These are phyloP conservation scores for Colletotrichum endophyticum DNA, from an alignment of 2,329 filamentous ascomycete species.

Conservation along the genomic window DNA sequence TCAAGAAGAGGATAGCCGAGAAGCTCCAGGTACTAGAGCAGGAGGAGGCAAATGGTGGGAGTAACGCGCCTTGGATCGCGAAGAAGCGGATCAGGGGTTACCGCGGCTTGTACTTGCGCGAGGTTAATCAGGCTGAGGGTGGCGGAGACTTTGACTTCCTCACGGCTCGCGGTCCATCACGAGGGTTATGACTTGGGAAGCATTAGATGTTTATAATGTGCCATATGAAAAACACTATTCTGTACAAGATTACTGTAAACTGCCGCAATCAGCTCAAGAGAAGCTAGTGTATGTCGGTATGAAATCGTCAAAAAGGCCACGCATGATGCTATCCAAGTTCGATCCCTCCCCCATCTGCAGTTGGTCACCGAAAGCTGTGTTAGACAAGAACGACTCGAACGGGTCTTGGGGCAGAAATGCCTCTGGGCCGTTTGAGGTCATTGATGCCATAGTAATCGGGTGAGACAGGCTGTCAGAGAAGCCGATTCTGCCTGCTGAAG, in stretches of 20 bases:
- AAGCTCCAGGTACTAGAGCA: constrained; percentile 50
- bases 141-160: constrained; percentile 69
- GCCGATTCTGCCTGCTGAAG: neutral
- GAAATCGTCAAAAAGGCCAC: constrained; percentile 39
- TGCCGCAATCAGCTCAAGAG: neutral
- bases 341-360: constrained; percentile 30
- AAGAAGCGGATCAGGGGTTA: constrained; percentile 57
- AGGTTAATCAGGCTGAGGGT: constrained; percentile 63
- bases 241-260: neutral
- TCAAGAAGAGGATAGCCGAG: constrained; percentile 61
- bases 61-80: constrained; percentile 34
- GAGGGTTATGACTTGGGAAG: neutral
- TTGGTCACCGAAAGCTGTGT: constrained; percentile 31
- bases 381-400: constrained; percentile 28
- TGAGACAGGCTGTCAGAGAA: neutral
- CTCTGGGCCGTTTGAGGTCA: neutral
- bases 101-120: constrained; percentile 61
- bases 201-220: neutral
- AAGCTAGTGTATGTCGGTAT: constrained; percentile 30
- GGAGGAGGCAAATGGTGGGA: constrained; percentile 33
- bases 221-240: neutral
- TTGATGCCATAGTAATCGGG: neutral
- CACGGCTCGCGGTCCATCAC: constrained; percentile 38
- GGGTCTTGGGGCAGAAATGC: constrained; percentile 10
- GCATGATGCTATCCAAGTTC: constrained; percentile 37